A percentile compares a stretch with the other conserved stretches of the same genome.
Conservation (phyloP, 2,329 filamentous ascomycete species). For the Neonectria sp. region DNA sequence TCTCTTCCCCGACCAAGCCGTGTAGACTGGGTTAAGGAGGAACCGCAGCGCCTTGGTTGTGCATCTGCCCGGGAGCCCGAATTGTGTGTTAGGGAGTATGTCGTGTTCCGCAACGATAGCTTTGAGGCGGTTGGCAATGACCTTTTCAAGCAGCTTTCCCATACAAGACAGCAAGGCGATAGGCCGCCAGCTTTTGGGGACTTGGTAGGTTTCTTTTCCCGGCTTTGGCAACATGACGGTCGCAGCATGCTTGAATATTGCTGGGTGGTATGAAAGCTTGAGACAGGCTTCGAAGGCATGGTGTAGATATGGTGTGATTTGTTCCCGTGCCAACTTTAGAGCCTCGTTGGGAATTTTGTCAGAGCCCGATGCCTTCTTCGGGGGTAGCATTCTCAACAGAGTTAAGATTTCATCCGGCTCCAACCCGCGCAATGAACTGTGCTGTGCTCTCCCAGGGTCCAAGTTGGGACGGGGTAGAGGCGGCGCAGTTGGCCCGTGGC, state of each 20-base stretch:
- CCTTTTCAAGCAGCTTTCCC: slow-evolving; percentile 30
- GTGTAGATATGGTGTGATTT: slow-evolving; percentile 9
- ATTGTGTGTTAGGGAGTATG: slow-evolving; percentile 7
- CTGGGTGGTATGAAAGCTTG: slow-evolving; percentile 8
- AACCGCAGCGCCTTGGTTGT: slow-evolving; percentile 29
- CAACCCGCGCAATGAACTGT: too few relatives aligned
- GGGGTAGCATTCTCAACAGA: background rate
- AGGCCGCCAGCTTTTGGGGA: slow-evolving; percentile 23
- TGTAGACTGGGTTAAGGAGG: slow-evolving; percentile 16
- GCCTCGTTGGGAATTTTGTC: slow-evolving; percentile 26
- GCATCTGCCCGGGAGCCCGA: slow-evolving; percentile 15
- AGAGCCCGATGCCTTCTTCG: slow-evolving; percentile 15
- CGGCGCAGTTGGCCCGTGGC: too few relatives aligned
- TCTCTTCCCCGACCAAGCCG: background rate
- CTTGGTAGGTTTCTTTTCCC: background rate
- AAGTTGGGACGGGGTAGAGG: too few relatives aligned
- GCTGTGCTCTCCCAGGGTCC: too few relatives aligned
- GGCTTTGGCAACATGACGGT: slow-evolving; percentile 21
- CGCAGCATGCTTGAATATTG: slow-evolving; percentile 21
- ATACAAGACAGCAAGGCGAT: slow-evolving; percentile 24
- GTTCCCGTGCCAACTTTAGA: slow-evolving; percentile 6
- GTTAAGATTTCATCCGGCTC: too few relatives aligned
- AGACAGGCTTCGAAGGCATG: slow-evolving; percentile 21
- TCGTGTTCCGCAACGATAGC: background rate
- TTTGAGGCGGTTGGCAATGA: slow-evolving; percentile 13